Conservation (phyloP, 208 protist species). For the Wallacemonas sp. region DNA sequence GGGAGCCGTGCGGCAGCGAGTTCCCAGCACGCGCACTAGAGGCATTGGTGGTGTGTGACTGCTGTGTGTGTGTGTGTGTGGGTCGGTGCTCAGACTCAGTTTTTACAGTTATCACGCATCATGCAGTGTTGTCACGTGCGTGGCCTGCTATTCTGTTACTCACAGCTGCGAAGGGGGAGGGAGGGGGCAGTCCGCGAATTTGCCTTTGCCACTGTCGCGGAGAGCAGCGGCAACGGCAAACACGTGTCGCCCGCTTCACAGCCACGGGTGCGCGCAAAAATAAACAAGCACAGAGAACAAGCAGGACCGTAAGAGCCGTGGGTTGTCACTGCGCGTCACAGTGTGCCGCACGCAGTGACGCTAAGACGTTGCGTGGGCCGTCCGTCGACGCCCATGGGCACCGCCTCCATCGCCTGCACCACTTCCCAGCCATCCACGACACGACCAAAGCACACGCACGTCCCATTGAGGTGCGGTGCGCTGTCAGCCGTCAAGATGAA, state of each 20-base stretch:
- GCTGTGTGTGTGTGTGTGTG: too few relatives aligned
- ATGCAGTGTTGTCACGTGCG: too few relatives aligned
- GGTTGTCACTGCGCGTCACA: slow-evolving; percentile 12
- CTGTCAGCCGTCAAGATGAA: slow-evolving; percentile 82
- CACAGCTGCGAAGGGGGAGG: too few relatives aligned
- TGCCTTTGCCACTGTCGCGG: too few relatives aligned
- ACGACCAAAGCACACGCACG: slow-evolving; percentile 95
- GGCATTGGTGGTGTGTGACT: too few relatives aligned
- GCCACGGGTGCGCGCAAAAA: background rate
- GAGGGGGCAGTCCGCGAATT: too few relatives aligned
- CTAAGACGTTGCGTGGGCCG: slow-evolving; percentile 33
- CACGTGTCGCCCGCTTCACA: background rate
- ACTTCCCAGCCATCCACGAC: slow-evolving; percentile 85
- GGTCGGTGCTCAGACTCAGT: too few relatives aligned
- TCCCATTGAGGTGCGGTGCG: slow-evolving; percentile 85
- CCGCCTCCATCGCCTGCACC: slow-evolving; percentile 71
- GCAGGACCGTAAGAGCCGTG: background rate
- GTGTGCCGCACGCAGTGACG: slow-evolving; percentile 67
- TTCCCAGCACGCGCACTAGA: too few relatives aligned
- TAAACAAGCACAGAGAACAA: background rate
- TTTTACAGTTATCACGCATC: too few relatives aligned
- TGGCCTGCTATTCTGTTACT: too few relatives aligned
- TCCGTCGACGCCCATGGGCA: slow-evolving; percentile 44
- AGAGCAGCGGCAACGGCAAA: background rate
- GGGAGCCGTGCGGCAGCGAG: too few relatives aligned